Percentiles rank a stretch among this genome's conserved stretches.
Evolutionary conservation across 306 rosid species (phyloP).

Genomic region (Sindora glabra): DNA sequence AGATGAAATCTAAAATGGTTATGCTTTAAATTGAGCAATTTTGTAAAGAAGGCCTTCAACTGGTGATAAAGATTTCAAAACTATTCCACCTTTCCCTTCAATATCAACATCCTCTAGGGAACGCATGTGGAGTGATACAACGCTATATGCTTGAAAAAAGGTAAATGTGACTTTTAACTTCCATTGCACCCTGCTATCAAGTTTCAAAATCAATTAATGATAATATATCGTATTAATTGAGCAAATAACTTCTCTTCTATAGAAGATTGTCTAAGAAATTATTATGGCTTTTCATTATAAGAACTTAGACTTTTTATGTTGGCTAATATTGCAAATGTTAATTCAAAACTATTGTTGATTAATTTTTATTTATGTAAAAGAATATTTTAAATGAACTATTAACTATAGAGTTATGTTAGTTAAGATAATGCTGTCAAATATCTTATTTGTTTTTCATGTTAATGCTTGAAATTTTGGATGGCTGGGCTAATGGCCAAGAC

Average conservation of each 20-base stretch:
- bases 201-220: constrained; percentile 6
- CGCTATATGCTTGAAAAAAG: constrained; percentile 74
- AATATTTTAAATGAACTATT: too few species aligned
- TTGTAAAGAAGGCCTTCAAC: constrained; percentile 37
- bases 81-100: constrained; percentile 50
- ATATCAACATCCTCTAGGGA: constrained; percentile 48
- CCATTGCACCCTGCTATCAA: not conserved
- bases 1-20: too few species aligned
- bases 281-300: not conserved
- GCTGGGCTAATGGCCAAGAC: not conserved
- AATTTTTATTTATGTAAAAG: too few species aligned
- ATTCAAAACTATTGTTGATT: too few species aligned
- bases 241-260: not conserved
- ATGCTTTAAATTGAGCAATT: too few species aligned
- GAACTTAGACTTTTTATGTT: too few species aligned
- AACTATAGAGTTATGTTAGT: too few species aligned
- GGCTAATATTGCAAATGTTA: too few species aligned
- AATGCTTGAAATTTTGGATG: not conserved
- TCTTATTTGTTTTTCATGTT: too few species aligned
- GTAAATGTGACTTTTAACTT: constrained; percentile 33
- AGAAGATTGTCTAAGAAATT: not conserved
- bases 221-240: not conserved
- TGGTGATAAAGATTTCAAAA: constrained; percentile 49
- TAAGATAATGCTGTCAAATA: too few species aligned
- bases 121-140: constrained; percentile 75